A percentile compares a stretch with the other conserved stretches of the same genome.
Conservation (phyloP, 805 yeast genomes). For the Ogataea wickerhamii region DNA sequence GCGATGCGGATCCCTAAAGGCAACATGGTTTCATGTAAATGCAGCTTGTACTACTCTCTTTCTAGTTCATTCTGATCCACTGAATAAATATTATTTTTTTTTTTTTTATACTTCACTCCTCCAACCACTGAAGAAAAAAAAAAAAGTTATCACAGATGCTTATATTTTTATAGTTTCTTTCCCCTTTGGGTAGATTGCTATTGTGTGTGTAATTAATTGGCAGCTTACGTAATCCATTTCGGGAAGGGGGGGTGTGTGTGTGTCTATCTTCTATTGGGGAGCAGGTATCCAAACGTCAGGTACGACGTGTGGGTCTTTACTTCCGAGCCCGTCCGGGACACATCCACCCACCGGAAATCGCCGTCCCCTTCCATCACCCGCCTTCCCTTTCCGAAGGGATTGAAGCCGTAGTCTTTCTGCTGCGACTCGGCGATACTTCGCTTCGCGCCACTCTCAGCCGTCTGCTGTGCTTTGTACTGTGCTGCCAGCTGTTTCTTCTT, state of each 20-base stretch:
- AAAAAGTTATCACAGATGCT: no score
- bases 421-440: slow-evolving; percentile 20
- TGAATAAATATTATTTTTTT: no score
- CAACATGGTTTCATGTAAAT: no score
- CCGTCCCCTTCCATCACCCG: slow-evolving; percentile 86
- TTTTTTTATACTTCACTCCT: no score
- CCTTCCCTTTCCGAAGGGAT: slow-evolving; percentile 90
- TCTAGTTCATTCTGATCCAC: no score
- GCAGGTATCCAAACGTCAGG: slow-evolving; percentile 75
- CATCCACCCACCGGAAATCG: slow-evolving; percentile 73
- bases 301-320: slow-evolving; percentile 93
- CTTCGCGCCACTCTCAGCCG: slow-evolving; percentile 13
- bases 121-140: no score
- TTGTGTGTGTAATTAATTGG: neutral
- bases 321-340: slow-evolving; percentile 81
- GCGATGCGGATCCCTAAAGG: no score
- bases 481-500: slow-evolving; percentile 37
- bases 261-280: slow-evolving; percentile 13
- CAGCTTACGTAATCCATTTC: neutral
- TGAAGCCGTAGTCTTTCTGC: slow-evolving; percentile 51
- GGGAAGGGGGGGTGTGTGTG: neutral
- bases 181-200: neutral
- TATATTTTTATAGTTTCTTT: no score
- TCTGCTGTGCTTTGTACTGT: neutral
- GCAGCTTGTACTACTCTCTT: no score